These are phyloP conservation scores for Fusarium liriodendri DNA, from an alignment of 2,329 filamentous ascomycete genomes.

Conservation along the genomic window DNA sequence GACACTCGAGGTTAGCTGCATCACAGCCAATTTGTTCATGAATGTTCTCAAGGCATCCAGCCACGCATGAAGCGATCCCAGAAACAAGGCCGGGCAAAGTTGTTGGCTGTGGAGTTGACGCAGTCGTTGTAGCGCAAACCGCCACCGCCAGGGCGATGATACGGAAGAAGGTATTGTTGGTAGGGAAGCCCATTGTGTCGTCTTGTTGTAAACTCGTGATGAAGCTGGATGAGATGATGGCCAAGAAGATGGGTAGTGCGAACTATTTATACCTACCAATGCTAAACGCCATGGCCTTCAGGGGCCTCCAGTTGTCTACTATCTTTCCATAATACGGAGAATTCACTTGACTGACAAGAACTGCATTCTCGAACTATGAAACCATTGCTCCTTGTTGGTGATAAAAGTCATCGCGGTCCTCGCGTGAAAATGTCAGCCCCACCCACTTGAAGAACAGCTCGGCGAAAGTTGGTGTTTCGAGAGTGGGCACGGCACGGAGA, in stretches of 20 bases:
- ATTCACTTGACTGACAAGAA: neutral
- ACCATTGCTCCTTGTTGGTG: neutral
- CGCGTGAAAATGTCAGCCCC: neutral
- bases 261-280: neutral
- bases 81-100: neutral
- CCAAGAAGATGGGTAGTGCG: neutral
- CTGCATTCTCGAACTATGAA: neutral
- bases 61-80: neutral
- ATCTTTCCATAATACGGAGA: neutral
- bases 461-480: neutral
- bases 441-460: neutral
- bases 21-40: neutral
- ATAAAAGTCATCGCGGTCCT: neutral
- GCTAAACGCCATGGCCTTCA: neutral
- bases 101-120: neutral
- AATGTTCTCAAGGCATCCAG: neutral
- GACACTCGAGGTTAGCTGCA: neutral
- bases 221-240: neutral
- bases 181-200: neutral
- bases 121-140: neutral
- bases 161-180: neutral
- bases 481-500: neutral
- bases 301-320: neutral
- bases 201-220: neutral
- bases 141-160: neutral